A percentile compares a stretch with the other conserved stretches of the same genome.
These are phyloP conservation scores for Globisporangium perplexum DNA, from an alignment of 352 stramenopile species.

Conservation along the genomic window DNA sequence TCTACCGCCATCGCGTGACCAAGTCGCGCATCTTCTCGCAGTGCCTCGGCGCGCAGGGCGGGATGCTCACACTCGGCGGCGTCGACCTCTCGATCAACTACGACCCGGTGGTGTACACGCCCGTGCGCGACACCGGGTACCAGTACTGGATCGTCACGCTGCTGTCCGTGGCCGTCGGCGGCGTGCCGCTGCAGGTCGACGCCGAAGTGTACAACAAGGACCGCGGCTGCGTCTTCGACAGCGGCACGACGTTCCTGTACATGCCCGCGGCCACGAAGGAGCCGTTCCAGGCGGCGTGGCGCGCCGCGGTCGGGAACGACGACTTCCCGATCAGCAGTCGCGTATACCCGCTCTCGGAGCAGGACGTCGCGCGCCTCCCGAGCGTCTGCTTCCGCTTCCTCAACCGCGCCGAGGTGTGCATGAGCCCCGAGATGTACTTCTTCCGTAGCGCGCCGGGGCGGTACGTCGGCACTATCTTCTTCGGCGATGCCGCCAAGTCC, in stretches of 20 bases:
- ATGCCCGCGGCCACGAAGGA: conserved; percentile 30
- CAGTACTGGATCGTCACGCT: conserved; percentile 80
- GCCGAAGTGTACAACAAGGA: conserved; percentile 46
- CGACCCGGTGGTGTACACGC: conserved; percentile 83
- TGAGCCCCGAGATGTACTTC: conserved; percentile 49
- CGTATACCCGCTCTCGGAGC: conserved; percentile 30
- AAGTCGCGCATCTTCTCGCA: conserved; percentile 89
- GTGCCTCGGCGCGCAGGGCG: conserved; percentile 87
- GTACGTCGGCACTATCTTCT: conserved; percentile 70
- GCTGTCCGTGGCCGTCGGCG: conserved; percentile 41
- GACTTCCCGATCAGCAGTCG: conserved; percentile 36
- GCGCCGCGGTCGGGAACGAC: conserved; percentile 29
- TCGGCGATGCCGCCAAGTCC: conserved; percentile 45
- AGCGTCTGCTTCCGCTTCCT: conserved; percentile 66
- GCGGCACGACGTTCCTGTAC: conserved; percentile 77
- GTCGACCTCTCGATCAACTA: conserved; percentile 64
- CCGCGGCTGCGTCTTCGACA: conserved; percentile 72
- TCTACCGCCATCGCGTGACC: conserved; percentile 80
- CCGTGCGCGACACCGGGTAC: conserved; percentile 61
- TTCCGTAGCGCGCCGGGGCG: conserved; percentile 20
- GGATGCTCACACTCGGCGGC: conserved; percentile 91
- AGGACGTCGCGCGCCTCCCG: conserved; percentile 29
- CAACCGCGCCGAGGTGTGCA: conserved; percentile 50
- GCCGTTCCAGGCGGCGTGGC: conserved; percentile 48
- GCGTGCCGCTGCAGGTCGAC: conserved; percentile 24